Evolutionary conservation across 371 early-diverging fungal species (phyloP), one percentile per base, ranked within the genome.

Genomic region (Parasitella parasitica): DNA sequence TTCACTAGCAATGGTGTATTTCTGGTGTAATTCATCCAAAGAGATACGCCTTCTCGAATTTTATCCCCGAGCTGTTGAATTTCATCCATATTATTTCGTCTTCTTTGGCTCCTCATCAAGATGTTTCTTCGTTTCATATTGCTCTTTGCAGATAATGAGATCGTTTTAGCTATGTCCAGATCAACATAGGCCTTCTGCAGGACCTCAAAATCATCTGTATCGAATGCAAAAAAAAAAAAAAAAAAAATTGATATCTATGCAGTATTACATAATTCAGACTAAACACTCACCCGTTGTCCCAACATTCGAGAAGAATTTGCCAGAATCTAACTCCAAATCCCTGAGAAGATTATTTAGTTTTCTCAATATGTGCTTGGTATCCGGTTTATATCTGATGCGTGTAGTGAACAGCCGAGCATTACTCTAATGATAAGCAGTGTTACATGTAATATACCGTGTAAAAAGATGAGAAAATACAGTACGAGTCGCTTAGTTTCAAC

Each of bases 131-230:
- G 57, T 43, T 70, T 73, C 69, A 81, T 51, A 37, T 78, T 76
- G 51, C 77, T 81, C 56, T 76, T 76, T 6, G 78, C 75, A 15
- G 81, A 78, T 22, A 78, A 51, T 11, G 77, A 66, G 37, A 81
- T 73, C 1, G 81, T 81, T 56, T 76, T 81, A 13, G 81, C 81
- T 52, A 81, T 73, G 38, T 78, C 78, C 28, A 81, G 57, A 57
- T 81, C 72, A 22, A 78, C 77, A 59, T 71, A 74, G n/a, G 78
- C 77, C 41, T 76, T 78, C 67, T 76, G 76, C 36, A 81, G 41
- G 5, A 69, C 66, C 53, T 78, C 78, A 15, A 70, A 72, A 63
- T 80, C 78, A 57, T 73, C 81, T 78, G n/a, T n/a, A n/a, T n/a
- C n/a, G n/a, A n/a, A n/a, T n/a, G n/a, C n/a, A n/a, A n/a, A n/a